Evolutionary conservation across 2,329 filamentous ascomycete genomes (phyloP).

Genomic region (Ascocoryne sarcoides): DNA sequence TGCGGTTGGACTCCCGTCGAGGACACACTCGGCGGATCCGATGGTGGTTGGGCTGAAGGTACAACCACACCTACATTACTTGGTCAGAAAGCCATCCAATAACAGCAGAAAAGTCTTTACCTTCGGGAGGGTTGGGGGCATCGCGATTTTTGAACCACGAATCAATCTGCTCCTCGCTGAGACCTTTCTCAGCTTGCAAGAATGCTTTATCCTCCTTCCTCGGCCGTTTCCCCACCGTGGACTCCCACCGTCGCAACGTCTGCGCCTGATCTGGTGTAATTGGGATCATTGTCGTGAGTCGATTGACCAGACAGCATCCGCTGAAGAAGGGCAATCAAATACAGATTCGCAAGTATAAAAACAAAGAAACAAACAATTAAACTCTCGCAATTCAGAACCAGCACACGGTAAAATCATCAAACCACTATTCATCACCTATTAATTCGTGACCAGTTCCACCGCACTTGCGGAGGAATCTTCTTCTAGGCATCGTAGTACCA

Average conservation of each 20-base stretch:
- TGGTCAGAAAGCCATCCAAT: not conserved
- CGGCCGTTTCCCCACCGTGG: conserved; percentile 7
- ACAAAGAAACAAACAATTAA: too few relatives aligned
- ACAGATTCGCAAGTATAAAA: too few relatives aligned
- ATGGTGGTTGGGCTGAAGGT: not conserved
- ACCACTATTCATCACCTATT: too few relatives aligned
- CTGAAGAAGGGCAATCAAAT: not conserved
- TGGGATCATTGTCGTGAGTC: conserved; percentile 5
- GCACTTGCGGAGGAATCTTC: too few relatives aligned
- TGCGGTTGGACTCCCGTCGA: not conserved
- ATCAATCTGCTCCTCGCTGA: conserved; percentile 14
- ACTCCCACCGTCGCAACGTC: conserved; percentile 12
- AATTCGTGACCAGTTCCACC: too few relatives aligned
- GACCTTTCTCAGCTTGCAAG: conserved; percentile 9
- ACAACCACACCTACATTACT: not conserved
- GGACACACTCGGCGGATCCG: not conserved
- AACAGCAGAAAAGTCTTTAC: not conserved
- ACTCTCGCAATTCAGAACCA: too few relatives aligned
- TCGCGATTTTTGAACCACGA: conserved; percentile 11
- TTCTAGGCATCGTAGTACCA: too few relatives aligned
- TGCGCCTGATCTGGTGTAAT: conserved; percentile 13
- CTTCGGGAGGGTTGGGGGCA: not conserved
- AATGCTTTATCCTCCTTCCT: conserved; percentile 7
- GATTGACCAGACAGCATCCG: too few relatives aligned
- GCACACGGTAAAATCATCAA: too few relatives aligned